Conservation (phyloP, 495 filamentous ascomycete species). For the Apiosordaria backusii region DNA sequence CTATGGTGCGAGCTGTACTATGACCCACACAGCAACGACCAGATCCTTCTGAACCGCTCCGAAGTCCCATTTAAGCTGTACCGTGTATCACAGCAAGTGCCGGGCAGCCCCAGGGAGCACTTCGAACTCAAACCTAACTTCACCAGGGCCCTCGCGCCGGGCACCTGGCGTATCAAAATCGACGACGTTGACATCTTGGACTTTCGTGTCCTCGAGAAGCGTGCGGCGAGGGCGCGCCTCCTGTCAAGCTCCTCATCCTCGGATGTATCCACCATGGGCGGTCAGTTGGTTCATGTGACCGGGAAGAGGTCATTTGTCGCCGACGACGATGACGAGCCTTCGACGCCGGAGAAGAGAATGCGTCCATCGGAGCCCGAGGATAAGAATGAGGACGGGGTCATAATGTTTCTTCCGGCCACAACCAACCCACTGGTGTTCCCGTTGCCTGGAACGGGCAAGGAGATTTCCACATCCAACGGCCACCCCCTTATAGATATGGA, state of each 20-base stretch:
- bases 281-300: conserved; percentile 34
- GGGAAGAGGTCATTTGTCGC: conserved; percentile 43
- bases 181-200: conserved; percentile 42
- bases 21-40: conserved; percentile 48
- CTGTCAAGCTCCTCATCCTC: conserved; percentile 25
- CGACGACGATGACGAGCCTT: conserved; percentile 35
- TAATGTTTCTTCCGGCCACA: conserved; percentile 45
- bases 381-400: conserved; percentile 41
- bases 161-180: conserved; percentile 48
- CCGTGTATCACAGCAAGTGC: conserved; percentile 31
- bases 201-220: conserved; percentile 49
- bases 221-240: conserved; percentile 31
- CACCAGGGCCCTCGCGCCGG: conserved; percentile 41
- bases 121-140: conserved; percentile 42
- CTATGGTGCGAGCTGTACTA: conserved; percentile 51
- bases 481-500: conserved; percentile 45
- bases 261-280: conserved; percentile 8
- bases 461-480: conserved; percentile 40
- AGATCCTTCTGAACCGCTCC: conserved; percentile 45
- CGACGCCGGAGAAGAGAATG: conserved; percentile 35
- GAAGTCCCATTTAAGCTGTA: conserved; percentile 43
- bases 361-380: conserved; percentile 31
- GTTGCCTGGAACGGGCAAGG: conserved; percentile 40
- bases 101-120: conserved; percentile 28
- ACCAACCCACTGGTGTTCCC: conserved; percentile 43